These are phyloP conservation scores for Gynandropsis gynandra DNA, from an alignment of 345 rosid species.

Conservation along the genomic window DNA sequence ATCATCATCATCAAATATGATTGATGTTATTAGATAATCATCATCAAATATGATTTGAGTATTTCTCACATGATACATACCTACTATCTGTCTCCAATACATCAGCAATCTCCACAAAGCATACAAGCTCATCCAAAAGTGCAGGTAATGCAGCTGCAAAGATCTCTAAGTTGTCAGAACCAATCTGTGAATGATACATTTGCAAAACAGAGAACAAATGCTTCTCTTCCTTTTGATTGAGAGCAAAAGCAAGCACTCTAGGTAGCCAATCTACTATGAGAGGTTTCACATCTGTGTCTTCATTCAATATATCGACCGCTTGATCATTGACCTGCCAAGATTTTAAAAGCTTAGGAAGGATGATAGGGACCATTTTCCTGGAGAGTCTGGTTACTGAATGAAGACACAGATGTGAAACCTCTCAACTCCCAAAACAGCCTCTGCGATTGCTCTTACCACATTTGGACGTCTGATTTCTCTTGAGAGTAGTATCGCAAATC, in stretches of 20 bases:
- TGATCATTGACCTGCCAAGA: conserved; percentile 57
- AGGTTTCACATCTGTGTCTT: conserved; percentile 61
- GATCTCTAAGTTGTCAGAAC: conserved; percentile 80
- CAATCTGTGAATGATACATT: conserved; percentile 70
- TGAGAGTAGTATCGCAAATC: conserved; percentile 50
- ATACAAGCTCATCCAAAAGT: conserved; percentile 83
- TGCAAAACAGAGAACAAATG: conserved; percentile 63
- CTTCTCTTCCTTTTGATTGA: conserved; percentile 55
- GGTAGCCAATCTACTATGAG: conserved; percentile 85
- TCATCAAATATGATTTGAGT: too few relatives aligned
- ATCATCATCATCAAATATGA: too few relatives aligned
- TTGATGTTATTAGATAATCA: too few relatives aligned
- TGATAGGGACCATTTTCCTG: conserved; percentile 68
- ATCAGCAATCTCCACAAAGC: conserved; percentile 76
- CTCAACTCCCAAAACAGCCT: conserved; percentile 76
- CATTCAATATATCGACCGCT: conserved; percentile 49
- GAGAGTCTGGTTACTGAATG: conserved; percentile 56
- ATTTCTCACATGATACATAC: conserved; percentile 37
- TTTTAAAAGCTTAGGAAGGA: conserved; percentile 89
- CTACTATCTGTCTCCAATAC: conserved; percentile 60
- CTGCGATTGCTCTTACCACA: conserved; percentile 82
- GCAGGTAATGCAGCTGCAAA: conserved; percentile 93
- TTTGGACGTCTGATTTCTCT: conserved; percentile 50
- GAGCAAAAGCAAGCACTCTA: conserved; percentile 89
- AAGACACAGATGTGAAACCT: too few relatives aligned